phyloP scores from a whole-genome alignment of 305 asterid genomes.

The Fraxinus angustifolia region DNA sequence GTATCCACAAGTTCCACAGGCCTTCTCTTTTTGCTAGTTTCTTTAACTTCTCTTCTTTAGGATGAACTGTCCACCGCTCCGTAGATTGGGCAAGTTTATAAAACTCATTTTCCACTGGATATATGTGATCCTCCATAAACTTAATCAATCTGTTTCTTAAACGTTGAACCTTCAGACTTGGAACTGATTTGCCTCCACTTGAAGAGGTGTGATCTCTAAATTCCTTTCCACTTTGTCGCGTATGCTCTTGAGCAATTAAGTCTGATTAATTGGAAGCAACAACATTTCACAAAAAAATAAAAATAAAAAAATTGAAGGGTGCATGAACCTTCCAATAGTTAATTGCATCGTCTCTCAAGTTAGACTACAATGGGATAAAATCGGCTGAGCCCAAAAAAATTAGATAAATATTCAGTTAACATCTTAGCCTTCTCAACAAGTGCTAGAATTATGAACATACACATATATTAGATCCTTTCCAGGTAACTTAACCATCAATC shows the following conservation, averaged over 20 bases:
- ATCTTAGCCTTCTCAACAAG: not conserved
- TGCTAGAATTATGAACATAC: not conserved
- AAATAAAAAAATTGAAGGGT: not conserved
- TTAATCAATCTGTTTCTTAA: constrained; percentile 60
- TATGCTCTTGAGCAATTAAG: constrained; percentile 32
- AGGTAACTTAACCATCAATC: not conserved
- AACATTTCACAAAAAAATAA: constrained; percentile 8
- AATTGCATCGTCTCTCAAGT: not conserved
- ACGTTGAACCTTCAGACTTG: constrained; percentile 61
- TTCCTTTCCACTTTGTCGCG: constrained; percentile 31
- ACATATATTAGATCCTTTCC: not conserved
- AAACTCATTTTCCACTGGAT: constrained; percentile 74
- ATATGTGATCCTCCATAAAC: constrained; percentile 80
- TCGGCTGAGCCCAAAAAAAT: not conserved
- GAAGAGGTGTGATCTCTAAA: constrained; percentile 25
- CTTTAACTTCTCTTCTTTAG: constrained; percentile 83
- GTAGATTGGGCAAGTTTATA: constrained; percentile 68
- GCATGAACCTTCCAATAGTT: not conserved
- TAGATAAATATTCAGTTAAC: not conserved
- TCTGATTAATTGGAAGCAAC: constrained; percentile 29
- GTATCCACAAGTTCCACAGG: constrained; percentile 88
- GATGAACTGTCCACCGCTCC: constrained; percentile 82
- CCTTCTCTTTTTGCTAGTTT: constrained; percentile 77
- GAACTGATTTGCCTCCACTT: constrained; percentile 61
- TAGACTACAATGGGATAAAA: not conserved